A percentile compares a stretch with the other conserved stretches of the same genome.
Conservation (phyloP, 2,329 filamentous ascomycete genomes). For the Drechslerella stenobrocha region DNA sequence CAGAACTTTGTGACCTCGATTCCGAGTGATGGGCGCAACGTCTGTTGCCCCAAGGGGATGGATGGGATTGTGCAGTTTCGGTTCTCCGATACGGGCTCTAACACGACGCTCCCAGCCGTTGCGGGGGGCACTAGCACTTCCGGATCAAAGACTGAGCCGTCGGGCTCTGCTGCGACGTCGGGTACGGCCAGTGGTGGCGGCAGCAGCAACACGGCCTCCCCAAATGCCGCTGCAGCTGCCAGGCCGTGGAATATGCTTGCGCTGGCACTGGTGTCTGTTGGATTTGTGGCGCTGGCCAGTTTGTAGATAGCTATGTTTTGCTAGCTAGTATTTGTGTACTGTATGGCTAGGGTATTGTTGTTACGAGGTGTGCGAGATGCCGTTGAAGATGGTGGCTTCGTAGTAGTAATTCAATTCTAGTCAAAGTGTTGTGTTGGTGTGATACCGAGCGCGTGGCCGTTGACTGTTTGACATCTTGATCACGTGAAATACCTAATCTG, state of each 20-base stretch:
- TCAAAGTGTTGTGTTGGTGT: too few species aligned
- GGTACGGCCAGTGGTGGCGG: slow-evolving; percentile 12
- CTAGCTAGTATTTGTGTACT: too few species aligned
- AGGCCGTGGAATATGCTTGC: slow-evolving; percentile 15
- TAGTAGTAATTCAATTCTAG: too few species aligned
- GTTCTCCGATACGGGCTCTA: too few species aligned
- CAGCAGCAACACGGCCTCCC: slow-evolving; percentile 1
- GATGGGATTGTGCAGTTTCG: slow-evolving; percentile 21
- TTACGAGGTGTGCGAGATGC: too few species aligned
- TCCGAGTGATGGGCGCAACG: slow-evolving; percentile 57
- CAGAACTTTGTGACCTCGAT: slow-evolving; percentile 92
- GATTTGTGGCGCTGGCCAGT: slow-evolving; percentile 20
- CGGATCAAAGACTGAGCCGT: not conserved
- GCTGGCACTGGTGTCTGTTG: slow-evolving; percentile 20
- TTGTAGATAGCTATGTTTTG: slow-evolving; percentile 4
- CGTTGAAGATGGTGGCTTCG: too few species aligned
- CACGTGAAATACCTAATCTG: too few species aligned
- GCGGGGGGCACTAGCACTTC: not conserved
- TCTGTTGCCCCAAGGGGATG: slow-evolving; percentile 23
- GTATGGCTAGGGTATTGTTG: too few species aligned
- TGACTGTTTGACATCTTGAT: too few species aligned
- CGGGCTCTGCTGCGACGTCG: slow-evolving; percentile 7
- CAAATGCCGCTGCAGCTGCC: slow-evolving; percentile 22
- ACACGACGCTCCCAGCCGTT: slow-evolving; percentile 17
- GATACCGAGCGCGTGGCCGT: too few species aligned